Conservation (phyloP, 2,329 filamentous ascomycete species). For the Aspergillus neoniger region DNA sequence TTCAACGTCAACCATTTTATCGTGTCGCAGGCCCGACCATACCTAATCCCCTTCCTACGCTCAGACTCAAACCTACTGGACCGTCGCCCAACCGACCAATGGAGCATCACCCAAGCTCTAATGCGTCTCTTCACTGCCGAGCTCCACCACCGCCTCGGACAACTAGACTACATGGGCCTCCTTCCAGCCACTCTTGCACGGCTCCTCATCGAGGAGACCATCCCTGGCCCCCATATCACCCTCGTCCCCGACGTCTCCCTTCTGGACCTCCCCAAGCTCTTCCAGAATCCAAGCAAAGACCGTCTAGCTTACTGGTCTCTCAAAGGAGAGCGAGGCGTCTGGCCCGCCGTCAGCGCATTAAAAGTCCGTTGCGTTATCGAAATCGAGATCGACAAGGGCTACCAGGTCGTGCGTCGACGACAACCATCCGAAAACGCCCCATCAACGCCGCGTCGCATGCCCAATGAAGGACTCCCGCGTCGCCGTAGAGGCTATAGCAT, state of each 20-base stretch:
- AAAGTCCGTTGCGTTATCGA: constrained; percentile 82
- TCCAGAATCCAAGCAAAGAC: constrained; percentile 78
- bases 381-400: constrained; percentile 81
- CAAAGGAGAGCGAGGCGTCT: constrained; percentile 82
- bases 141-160: constrained; percentile 75
- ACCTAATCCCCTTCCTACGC: constrained; percentile 80
- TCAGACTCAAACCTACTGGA: constrained; percentile 76
- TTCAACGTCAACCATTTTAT: constrained; percentile 97
- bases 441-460: constrained; percentile 18
- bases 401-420: constrained; percentile 69
- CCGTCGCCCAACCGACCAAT: constrained; percentile 60
- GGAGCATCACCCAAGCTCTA: constrained; percentile 58
- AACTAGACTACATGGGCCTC: constrained; percentile 75
- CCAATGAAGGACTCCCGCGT: constrained; percentile 33
- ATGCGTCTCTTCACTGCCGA: constrained; percentile 73
- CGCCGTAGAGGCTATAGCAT: constrained; percentile 25
- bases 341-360: constrained; percentile 82
- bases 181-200: constrained; percentile 70
- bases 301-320: constrained; percentile 82
- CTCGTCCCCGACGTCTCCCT: constrained; percentile 77
- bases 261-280: constrained; percentile 71
- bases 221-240: constrained; percentile 76
- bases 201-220: constrained; percentile 78
- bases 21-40: constrained; percentile 86
- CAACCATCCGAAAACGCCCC: constrained; percentile 30